These are phyloP conservation scores for Blattamonas nauphoetae DNA, from an alignment of 78 protist genomes.

Conservation along the genomic window DNA sequence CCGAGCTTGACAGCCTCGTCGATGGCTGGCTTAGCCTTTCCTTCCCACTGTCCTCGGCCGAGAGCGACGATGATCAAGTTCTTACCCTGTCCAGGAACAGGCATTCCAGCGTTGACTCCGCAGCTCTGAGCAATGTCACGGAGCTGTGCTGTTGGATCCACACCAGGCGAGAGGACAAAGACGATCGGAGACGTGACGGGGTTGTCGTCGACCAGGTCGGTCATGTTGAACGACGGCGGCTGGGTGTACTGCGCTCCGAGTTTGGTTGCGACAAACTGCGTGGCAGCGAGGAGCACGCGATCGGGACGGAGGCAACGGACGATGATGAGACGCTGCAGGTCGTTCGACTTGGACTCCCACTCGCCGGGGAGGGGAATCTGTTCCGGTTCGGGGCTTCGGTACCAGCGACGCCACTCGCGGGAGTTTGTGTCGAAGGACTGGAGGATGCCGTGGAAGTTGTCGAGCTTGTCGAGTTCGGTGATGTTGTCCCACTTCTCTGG, in stretches of 20 bases:
- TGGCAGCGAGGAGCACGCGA: slow-evolving; percentile 53
- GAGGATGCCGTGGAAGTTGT: slow-evolving; percentile 37
- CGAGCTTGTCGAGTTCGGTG: slow-evolving; percentile 49
- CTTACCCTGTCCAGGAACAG: neutral
- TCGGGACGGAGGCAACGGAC: slow-evolving; percentile 75
- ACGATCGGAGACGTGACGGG: slow-evolving; percentile 46
- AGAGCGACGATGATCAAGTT: slow-evolving; percentile 48
- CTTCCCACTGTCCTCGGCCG: slow-evolving; percentile 68
- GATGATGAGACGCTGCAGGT: slow-evolving; percentile 54
- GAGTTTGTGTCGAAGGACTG: slow-evolving; percentile 38
- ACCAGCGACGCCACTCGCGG: slow-evolving; percentile 70
- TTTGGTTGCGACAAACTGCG: slow-evolving; percentile 39
- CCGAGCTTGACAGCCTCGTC: slow-evolving; percentile 38
- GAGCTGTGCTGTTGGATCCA: slow-evolving; percentile 58
- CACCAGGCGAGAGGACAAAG: slow-evolving; percentile 75
- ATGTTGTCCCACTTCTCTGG: slow-evolving; percentile 66
- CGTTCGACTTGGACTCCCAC: slow-evolving; percentile 58
- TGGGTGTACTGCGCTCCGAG: slow-evolving; percentile 46
- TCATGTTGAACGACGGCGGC: slow-evolving; percentile 63
- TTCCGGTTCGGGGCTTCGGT: slow-evolving; percentile 53
- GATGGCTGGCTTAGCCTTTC: slow-evolving; percentile 43
- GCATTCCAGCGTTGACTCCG: neutral
- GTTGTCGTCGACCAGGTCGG: slow-evolving; percentile 27
- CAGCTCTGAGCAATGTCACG: slow-evolving; percentile 28
- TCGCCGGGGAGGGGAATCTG: slow-evolving; percentile 52